Evolutionary conservation across 768 basidiomycete genomes (phyloP).

Genomic region (Lactifluus pinguis): DNA sequence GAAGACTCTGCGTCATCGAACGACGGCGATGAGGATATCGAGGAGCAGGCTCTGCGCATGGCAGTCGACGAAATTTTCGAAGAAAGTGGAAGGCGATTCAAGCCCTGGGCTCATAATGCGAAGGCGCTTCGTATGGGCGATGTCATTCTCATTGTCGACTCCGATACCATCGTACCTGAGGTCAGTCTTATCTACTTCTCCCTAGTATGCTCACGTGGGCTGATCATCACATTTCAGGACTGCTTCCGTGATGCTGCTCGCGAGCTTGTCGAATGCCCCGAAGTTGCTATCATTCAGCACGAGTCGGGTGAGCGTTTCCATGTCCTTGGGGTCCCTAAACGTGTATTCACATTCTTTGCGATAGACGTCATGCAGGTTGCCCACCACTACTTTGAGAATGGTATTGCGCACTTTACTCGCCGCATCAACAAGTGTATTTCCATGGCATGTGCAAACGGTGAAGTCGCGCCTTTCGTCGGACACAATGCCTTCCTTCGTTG

Average conservation of each 20-base stretch:
- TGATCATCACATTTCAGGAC: constrained; percentile 38
- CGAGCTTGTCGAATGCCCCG: constrained; percentile 72
- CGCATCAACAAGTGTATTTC: constrained; percentile 80
- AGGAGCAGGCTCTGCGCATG: constrained; percentile 62
- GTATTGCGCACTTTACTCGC: constrained; percentile 80
- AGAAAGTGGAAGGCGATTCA: constrained; percentile 49
- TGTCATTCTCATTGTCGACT: constrained; percentile 73
- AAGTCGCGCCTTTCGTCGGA: constrained; percentile 77
- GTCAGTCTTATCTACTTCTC: constrained; percentile 24
- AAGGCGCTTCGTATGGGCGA: constrained; percentile 70
- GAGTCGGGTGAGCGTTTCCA: constrained; percentile 47
- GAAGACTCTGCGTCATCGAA: constrained; percentile 29
- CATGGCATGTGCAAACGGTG: constrained; percentile 72
- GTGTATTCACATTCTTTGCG: background rate
- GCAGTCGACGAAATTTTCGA: constrained; percentile 67
- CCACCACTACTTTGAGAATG: constrained; percentile 85
- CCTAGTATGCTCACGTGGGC: background rate
- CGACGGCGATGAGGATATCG: constrained; percentile 43
- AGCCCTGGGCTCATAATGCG: constrained; percentile 71
- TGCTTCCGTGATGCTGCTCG: constrained; percentile 86
- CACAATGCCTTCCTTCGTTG: constrained; percentile 88
- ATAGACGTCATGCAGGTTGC: constrained; percentile 85
- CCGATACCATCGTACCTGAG: constrained; percentile 73
- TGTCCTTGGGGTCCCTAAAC: background rate
- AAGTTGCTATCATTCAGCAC: constrained; percentile 86